These are phyloP conservation scores for Neurospora sp. DNA, from an alignment of 495 filamentous ascomycete species.

Conservation along the genomic window DNA sequence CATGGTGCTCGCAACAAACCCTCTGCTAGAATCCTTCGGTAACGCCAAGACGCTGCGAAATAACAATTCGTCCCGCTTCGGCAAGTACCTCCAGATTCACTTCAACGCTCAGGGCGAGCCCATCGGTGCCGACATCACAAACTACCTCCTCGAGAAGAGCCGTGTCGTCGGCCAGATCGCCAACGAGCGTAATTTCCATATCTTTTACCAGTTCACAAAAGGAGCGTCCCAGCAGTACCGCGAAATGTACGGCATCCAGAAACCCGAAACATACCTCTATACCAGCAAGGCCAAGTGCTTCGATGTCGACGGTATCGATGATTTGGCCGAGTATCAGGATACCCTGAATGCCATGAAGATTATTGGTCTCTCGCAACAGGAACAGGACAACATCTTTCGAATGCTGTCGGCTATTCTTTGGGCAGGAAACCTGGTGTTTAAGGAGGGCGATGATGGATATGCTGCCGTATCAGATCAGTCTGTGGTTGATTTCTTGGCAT, in stretches of 20 bases:
- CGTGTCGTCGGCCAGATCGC: slow-evolving; percentile 91
- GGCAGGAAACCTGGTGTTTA: slow-evolving; percentile 87
- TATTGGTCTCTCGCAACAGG: slow-evolving; percentile 77
- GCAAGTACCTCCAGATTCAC: slow-evolving; percentile 95
- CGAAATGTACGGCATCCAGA: slow-evolving; percentile 78
- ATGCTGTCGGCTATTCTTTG: slow-evolving; percentile 91
- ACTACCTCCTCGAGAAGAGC: slow-evolving; percentile 93
- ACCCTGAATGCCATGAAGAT: slow-evolving; percentile 90
- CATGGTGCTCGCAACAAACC: slow-evolving; percentile 98
- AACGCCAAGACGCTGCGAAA: slow-evolving; percentile 97
- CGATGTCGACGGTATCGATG: slow-evolving; percentile 88
- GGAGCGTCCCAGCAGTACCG: slow-evolving; percentile 79
- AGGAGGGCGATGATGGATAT: slow-evolving; percentile 81
- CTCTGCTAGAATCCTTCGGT: slow-evolving; percentile 92
- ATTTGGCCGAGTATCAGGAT: slow-evolving; percentile 80
- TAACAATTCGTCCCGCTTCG: slow-evolving; percentile 97
- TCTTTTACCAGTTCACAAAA: slow-evolving; percentile 99
- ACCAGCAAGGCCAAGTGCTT: slow-evolving; percentile 89
- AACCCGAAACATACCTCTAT: slow-evolving; percentile 89
- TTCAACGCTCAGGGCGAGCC: slow-evolving; percentile 93
- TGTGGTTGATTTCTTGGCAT: slow-evolving; percentile 87
- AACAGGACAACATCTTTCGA: slow-evolving; percentile 95
- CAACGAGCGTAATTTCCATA: slow-evolving; percentile 98
- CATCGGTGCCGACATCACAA: slow-evolving; percentile 94
- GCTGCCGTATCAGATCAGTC: slow-evolving; percentile 77